Conservation (phyloP, 495 filamentous ascomycete genomes). For the Hyaloscypha bicolor region DNA sequence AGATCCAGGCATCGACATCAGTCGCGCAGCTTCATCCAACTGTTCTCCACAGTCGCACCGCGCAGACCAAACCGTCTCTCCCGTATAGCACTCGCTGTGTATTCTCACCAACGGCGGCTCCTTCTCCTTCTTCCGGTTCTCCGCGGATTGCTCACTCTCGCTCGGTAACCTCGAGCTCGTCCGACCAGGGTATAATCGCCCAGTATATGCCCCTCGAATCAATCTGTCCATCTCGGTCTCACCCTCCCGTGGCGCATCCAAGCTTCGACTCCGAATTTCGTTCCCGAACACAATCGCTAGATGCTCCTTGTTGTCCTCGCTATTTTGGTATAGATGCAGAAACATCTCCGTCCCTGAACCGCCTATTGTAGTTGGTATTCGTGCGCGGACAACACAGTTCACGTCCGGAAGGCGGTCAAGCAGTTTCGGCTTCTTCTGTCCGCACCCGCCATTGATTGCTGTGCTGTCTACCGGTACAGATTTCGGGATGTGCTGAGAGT, state of each 20-base stretch:
- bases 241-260: constrained; percentile 79
- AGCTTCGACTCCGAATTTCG: constrained; percentile 74
- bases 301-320: constrained; percentile 92
- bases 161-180: constrained; percentile 58
- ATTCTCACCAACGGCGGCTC: constrained; percentile 80
- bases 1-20: constrained; percentile 83
- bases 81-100: constrained; percentile 98
- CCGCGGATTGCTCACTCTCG: neutral
- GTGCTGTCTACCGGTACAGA: constrained; percentile 58
- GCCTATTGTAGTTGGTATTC: constrained; percentile 75
- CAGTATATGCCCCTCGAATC: constrained; percentile 90
- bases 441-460: constrained; percentile 49
- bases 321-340: constrained; percentile 91
- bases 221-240: constrained; percentile 97
- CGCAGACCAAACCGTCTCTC: constrained; percentile 96
- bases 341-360: constrained; percentile 87
- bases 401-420: constrained; percentile 72
- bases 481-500: constrained; percentile 40
- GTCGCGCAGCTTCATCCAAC: constrained; percentile 89
- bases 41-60: constrained; percentile 98
- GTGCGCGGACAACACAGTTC: constrained; percentile 79
- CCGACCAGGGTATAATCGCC: constrained; percentile 83
- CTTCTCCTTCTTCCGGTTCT: constrained; percentile 5
- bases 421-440: constrained; percentile 63
- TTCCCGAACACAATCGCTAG: constrained; percentile 96